Percentiles rank a stretch among this genome's conserved stretches.
Conservation (phyloP, 2,329 filamentous ascomycete genomes). For the Claviceps digitariae region DNA sequence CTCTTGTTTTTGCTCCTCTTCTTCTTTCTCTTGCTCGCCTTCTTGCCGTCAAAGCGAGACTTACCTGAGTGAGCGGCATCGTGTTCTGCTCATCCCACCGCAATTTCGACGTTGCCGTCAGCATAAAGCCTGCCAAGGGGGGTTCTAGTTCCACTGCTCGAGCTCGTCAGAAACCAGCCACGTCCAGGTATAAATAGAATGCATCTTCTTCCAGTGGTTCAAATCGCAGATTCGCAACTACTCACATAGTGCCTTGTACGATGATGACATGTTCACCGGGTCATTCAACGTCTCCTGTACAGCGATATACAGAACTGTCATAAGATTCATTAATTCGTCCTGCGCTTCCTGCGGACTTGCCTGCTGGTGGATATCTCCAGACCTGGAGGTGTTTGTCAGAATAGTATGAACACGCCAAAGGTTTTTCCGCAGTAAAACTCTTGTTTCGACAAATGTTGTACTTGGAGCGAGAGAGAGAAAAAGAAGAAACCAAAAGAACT, state of each 20-base stretch:
- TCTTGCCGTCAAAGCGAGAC: neutral
- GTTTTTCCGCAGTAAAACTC: no score
- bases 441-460: no score
- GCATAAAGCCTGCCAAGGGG: slow-evolving; percentile 56
- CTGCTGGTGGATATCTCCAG: slow-evolving; percentile 31
- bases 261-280: slow-evolving; percentile 31
- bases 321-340: slow-evolving; percentile 48
- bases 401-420: no score
- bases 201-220: neutral
- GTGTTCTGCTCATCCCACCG: slow-evolving; percentile 58
- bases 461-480: no score
- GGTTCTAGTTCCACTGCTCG: slow-evolving; percentile 45
- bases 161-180: neutral
- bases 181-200: neutral
- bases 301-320: slow-evolving; percentile 48
- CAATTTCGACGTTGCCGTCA: slow-evolving; percentile 53
- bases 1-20: no score
- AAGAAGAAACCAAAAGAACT: neutral
- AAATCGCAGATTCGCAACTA: slow-evolving; percentile 5
- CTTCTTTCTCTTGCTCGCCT: no score
- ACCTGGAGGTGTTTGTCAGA: slow-evolving; percentile 19
- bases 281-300: slow-evolving; percentile 44
- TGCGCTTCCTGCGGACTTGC: slow-evolving; percentile 36
- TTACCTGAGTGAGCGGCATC: slow-evolving; percentile 50
- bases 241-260: slow-evolving; percentile 38